phyloP scores from a whole-genome alignment of 2,329 filamentous ascomycete genomes.

The Hymenoscyphus infarciens region DNA sequence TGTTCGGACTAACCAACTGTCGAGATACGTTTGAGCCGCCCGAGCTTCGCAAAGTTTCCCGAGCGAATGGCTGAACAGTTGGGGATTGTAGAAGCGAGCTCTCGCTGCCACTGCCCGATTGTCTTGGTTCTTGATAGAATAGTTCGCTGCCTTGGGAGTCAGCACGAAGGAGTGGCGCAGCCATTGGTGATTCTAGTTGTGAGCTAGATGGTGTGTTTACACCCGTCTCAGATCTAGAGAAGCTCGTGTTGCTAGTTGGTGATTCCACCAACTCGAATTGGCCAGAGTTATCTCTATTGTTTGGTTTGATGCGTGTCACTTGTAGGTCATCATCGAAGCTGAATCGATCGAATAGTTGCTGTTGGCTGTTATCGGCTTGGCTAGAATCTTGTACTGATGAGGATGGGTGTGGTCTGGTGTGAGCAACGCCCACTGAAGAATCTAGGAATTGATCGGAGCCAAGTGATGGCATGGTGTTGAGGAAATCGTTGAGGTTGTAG shows the following conservation, averaged over 20 bases:
- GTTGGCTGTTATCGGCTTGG: constrained; percentile 1
- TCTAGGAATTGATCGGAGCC: neutral
- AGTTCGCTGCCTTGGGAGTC: neutral
- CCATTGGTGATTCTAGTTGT: neutral
- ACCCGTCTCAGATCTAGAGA: neutral
- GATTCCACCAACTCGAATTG: neutral
- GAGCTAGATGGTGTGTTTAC: neutral
- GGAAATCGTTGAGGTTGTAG: neutral
- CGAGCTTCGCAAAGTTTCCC: neutral
- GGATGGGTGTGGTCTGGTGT: neutral
- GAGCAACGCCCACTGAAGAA: neutral
- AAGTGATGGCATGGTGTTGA: neutral
- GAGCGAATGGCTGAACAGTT: neutral
- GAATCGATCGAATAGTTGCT: neutral
- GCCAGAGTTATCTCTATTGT: neutral
- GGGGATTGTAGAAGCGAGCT: neutral
- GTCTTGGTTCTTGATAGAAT: neutral
- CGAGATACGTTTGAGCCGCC: neutral
- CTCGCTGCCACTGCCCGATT: neutral
- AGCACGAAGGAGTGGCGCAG: neutral
- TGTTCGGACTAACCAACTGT: neutral
- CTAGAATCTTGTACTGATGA: neutral
- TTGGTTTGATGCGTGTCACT: neutral
- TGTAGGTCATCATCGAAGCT: neutral
- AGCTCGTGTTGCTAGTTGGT: neutral